These are phyloP conservation scores for Ogataea ganodermae DNA, from an alignment of 805 yeast species.

Conservation along the genomic window DNA sequence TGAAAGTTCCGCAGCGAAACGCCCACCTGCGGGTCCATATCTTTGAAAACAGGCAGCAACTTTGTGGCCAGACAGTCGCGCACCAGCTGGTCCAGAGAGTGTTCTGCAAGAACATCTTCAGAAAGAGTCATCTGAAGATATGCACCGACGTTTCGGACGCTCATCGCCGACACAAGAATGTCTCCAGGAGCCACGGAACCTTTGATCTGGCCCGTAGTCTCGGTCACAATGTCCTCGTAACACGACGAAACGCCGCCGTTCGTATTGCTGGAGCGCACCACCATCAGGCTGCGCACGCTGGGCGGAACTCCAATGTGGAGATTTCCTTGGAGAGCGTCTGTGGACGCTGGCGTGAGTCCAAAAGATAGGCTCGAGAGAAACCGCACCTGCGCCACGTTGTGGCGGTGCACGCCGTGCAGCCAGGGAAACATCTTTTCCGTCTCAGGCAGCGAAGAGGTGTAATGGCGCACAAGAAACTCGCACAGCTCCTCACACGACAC, in stretches of 20 bases:
- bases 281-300: constrained; percentile 30
- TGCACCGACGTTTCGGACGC: constrained; percentile 28
- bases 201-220: constrained; percentile 48
- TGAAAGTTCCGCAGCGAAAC: constrained; percentile 82
- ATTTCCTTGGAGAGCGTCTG: constrained; percentile 4
- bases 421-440: constrained; percentile 81
- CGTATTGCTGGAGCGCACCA: constrained; percentile 34
- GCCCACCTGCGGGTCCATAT: constrained; percentile 69
- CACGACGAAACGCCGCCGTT: constrained; percentile 32
- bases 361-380: constrained; percentile 36
- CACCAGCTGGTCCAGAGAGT: constrained; percentile 34
- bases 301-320: constrained; percentile 25
- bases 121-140: constrained; percentile 34
- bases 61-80: constrained; percentile 46
- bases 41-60: constrained; percentile 53
- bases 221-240: constrained; percentile 34
- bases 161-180: constrained; percentile 48
- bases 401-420: constrained; percentile 76
- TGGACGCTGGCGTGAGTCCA: constrained; percentile 7
- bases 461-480: constrained; percentile 24
- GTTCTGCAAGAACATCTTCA: constrained; percentile 20
- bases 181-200: constrained; percentile 59
- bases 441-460: constrained; percentile 50
- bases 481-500: constrained; percentile 31
- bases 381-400: constrained; percentile 55